Percentiles rank a stretch among this genome's conserved stretches.
Conservation (phyloP, 2,329 filamentous ascomycete genomes). For the Escovopsis sp. region DNA sequence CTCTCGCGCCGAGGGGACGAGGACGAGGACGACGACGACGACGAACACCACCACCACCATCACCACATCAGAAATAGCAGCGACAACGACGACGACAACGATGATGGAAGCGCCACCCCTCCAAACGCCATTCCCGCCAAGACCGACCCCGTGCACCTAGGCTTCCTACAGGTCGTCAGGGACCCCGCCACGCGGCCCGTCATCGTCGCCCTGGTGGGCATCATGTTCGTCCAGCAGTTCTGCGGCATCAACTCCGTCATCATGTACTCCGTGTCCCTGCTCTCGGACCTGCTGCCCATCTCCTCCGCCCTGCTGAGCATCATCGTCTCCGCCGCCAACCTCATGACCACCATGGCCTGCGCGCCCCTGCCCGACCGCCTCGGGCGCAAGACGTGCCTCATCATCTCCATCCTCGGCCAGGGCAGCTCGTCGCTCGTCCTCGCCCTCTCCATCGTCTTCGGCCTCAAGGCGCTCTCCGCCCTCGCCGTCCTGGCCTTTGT, state of each 20-base stretch:
- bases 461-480: slow-evolving; percentile 61
- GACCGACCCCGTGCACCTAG: slow-evolving; percentile 27
- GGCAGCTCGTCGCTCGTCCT: slow-evolving; percentile 62
- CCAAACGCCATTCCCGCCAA: slow-evolving; percentile 4
- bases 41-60: neutral
- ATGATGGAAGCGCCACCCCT: neutral
- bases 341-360: slow-evolving; percentile 66
- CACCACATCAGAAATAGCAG: no score
- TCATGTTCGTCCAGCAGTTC: slow-evolving; percentile 88
- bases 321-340: slow-evolving; percentile 72
- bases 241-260: slow-evolving; percentile 94
- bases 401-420: slow-evolving; percentile 75
- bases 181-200: slow-evolving; percentile 56
- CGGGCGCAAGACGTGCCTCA: slow-evolving; percentile 72
- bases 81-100: no score
- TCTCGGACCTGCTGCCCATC: slow-evolving; percentile 66
- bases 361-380: slow-evolving; percentile 77
- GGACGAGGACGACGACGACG: no score
- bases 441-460: slow-evolving; percentile 63
- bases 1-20: no score
- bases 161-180: slow-evolving; percentile 50
- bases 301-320: slow-evolving; percentile 78
- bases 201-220: slow-evolving; percentile 69
- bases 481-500: slow-evolving; percentile 76
- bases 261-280: slow-evolving; percentile 92